Conservation (phyloP, 768 basidiomycete species). For the Leucosporidium creatinivorum region DNA sequence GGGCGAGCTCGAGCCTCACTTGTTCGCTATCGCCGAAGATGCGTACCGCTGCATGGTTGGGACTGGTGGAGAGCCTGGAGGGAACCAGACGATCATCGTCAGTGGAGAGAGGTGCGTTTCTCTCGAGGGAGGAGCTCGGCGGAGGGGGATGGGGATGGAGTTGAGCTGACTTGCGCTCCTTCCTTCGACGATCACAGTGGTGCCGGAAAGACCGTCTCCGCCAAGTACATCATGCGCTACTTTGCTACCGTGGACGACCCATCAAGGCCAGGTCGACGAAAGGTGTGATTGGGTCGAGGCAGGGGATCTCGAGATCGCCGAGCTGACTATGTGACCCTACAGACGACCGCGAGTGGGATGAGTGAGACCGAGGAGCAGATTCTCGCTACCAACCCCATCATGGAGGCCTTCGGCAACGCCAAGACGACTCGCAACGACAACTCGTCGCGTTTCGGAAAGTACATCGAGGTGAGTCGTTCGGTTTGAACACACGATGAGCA, state of each 20-base stretch:
- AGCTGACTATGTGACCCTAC: background rate
- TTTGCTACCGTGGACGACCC: conserved; percentile 91
- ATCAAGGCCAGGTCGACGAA: conserved; percentile 49
- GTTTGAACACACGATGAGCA: no score
- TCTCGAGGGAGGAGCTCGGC: background rate
- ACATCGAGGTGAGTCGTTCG: conserved; percentile 71
- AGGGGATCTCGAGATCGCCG: background rate
- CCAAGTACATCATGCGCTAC: conserved; percentile 99
- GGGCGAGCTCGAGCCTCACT: conserved; percentile 92
- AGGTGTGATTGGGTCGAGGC: conserved; percentile 14
- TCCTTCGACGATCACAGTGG: conserved; percentile 55
- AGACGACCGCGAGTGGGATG: conserved; percentile 43
- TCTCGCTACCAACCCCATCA: conserved; percentile 96
- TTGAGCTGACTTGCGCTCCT: conserved; percentile 5
- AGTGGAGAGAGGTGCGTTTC: conserved; percentile 83
- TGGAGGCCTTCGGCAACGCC: conserved; percentile 98
- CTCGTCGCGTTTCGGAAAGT: conserved; percentile 97
- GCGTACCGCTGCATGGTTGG: conserved; percentile 96
- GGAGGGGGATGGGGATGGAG: background rate
- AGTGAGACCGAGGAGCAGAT: conserved; percentile 97
- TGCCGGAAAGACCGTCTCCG: conserved; percentile 98
- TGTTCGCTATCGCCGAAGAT: conserved; percentile 99
- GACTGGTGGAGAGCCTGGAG: conserved; percentile 47
- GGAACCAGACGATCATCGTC: conserved; percentile 98
- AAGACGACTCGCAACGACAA: conserved; percentile 99